Evolutionary conservation across 257 asterid genomes (phyloP).

Genomic region (Echium plantagineum): DNA sequence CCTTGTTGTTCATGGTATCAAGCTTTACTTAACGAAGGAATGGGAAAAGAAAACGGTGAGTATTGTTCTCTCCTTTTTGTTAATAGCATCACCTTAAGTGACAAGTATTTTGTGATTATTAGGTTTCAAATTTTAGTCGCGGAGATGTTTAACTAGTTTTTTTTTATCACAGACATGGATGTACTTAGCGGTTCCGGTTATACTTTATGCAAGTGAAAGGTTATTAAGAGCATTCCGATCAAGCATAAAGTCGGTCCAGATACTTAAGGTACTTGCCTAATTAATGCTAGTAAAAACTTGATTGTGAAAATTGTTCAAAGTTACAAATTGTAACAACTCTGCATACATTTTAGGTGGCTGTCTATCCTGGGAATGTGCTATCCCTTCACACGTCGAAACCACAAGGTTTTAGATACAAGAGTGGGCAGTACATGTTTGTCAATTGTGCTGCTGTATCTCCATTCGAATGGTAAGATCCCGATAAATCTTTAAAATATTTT

Average conservation of each 20-base stretch:
- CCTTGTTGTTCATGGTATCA: conserved; percentile 66
- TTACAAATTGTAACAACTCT: neutral
- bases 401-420: conserved; percentile 69
- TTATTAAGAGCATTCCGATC: conserved; percentile 62
- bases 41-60: conserved; percentile 66
- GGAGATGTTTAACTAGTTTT: neutral
- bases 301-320: neutral
- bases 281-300: neutral
- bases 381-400: conserved; percentile 88
- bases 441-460: conserved; percentile 91
- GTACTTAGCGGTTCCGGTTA: conserved; percentile 55
- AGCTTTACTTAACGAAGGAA: conserved; percentile 47
- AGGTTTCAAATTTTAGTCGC: neutral
- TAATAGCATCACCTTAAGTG: neutral
- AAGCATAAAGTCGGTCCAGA: conserved; percentile 58
- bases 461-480: conserved; percentile 57
- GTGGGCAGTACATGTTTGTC: conserved; percentile 87
- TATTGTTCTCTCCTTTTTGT: neutral
- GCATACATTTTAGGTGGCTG: conserved; percentile 48
- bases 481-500: neutral
- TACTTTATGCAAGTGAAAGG: conserved; percentile 59
- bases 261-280: conserved; percentile 41
- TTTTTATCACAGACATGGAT: conserved; percentile 61
- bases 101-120: neutral
- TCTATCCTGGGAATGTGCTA: conserved; percentile 75